Base-by-base conservation (phyloP, 192 early-diverging fungal genomes). In the Radiomyces spectabilis region DNA sequence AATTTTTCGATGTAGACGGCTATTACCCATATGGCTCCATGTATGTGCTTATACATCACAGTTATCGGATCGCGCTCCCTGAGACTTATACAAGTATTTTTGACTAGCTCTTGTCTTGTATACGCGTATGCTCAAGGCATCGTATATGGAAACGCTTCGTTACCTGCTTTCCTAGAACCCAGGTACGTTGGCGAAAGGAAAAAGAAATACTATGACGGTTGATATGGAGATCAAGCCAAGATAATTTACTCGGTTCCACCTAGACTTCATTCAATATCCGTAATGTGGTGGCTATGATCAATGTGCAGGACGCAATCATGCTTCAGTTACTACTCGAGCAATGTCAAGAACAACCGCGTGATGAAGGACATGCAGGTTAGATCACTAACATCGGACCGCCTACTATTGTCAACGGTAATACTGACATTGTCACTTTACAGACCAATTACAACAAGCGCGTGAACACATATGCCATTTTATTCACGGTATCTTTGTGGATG, bases 391-490 rank as follows among this genome's bases (percentile, higher is more conserved):
- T n/a, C n/a, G n/a, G n/a, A n/a, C n/a, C n/a, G n/a, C n/a, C n/a
- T n/a, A n/a, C n/a, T n/a, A n/a, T n/a, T n/a, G n/a, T n/a, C n/a
- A n/a, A n/a, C n/a, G n/a, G n/a, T n/a, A n/a, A n/a, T n/a, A n/a
- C n/a, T 45, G 19, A 5, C 27, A 31, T 9, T 39, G 0, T n/a
- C n/a, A n/a, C n/a, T n/a, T n/a, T n/a, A n/a, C n/a, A n/a, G n/a
- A n/a, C n/a, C n/a, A n/a, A n/a, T n/a, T n/a, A n/a, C n/a, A n/a
- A n/a, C n/a, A n/a, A n/a, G n/a, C n/a, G n/a, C n/a, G n/a, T n/a
- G n/a, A n/a, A n/a, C n/a, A n/a, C n/a, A n/a, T 80, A 5, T 86
- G 71, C 44, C 62, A 65, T 26, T 86, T 79, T 59, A 63, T 86
- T 27, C 82, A 86, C 57, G 61, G 68, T 1, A 54, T 77, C 6